Evolutionary conservation across 2,329 filamentous ascomycete species (phyloP).

Genomic region (Pestalotiopsis sp.): DNA sequence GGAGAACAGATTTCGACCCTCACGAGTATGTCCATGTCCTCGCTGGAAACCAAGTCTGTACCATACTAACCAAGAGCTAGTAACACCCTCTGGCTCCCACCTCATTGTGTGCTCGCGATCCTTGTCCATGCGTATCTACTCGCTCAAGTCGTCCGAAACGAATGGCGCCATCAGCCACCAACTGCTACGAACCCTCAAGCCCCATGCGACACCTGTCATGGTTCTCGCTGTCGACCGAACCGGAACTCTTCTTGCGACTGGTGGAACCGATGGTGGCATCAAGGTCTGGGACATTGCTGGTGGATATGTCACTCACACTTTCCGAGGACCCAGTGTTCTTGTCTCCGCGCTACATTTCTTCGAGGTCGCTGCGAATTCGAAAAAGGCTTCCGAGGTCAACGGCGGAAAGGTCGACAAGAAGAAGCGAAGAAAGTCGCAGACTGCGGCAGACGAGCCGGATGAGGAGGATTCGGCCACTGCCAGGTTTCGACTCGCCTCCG

Average conservation of each 20-base stretch:
- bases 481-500: constrained; percentile 81
- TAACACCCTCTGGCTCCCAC: constrained; percentile 86
- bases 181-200: constrained; percentile 79
- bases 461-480: constrained; percentile 41
- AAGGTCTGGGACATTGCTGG: constrained; percentile 95
- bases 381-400: constrained; percentile 44
- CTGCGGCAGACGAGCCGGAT: constrained; percentile 38
- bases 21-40: constrained; percentile 46
- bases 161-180: constrained; percentile 62
- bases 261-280: constrained; percentile 87
- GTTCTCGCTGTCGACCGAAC: constrained; percentile 83
- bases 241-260: constrained; percentile 86
- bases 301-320: constrained; percentile 92
- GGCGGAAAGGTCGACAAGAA: constrained; percentile 39
- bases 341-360: constrained; percentile 93
- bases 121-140: constrained; percentile 91
- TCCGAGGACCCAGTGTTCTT: constrained; percentile 88
- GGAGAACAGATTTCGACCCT: constrained; percentile 78
- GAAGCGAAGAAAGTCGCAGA: constrained; percentile 44
- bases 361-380: constrained; percentile 57
- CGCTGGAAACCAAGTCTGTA: neutral
- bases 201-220: constrained; percentile 86
- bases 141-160: constrained; percentile 61
- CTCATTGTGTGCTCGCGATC: constrained; percentile 91
- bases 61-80: constrained; percentile 40